Conservation (phyloP, 345 rosid genomes). For the Eucalyptus fibrosa region DNA sequence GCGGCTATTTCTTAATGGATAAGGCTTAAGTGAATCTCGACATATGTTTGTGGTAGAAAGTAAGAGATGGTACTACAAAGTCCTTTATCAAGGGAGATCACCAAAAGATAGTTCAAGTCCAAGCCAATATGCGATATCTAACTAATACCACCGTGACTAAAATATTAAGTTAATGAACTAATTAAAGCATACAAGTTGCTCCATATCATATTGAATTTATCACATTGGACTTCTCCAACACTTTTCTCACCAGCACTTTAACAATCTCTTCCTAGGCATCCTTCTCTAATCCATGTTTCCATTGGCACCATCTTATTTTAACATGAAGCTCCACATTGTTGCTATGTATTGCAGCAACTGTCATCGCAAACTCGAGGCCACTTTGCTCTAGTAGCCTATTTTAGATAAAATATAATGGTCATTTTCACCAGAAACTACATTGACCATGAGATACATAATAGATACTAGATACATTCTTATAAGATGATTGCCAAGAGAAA, state of each 20-base stretch:
- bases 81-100: neutral
- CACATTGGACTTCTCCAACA: neutral
- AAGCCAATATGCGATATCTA: neutral
- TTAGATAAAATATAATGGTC: neutral
- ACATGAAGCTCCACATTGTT: neutral
- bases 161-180: neutral
- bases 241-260: neutral
- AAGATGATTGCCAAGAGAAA: neutral
- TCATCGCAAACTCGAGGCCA: neutral
- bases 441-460: neutral
- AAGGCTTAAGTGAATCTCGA: neutral
- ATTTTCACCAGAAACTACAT: fast-evolving
- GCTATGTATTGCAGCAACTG: neutral
- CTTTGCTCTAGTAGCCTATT: neutral
- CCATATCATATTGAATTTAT: neutral
- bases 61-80: neutral
- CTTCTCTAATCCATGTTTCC: neutral
- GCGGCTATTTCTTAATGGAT: no score
- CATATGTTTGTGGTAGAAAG: neutral
- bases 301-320: neutral
- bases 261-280: neutral
- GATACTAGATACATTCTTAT: neutral
- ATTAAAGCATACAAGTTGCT: neutral
- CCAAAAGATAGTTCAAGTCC: neutral
- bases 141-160: fast-evolving